Evolutionary conservation across 192 early-diverging fungal genomes (phyloP).

Genomic region (Haplosporangium gracile): DNA sequence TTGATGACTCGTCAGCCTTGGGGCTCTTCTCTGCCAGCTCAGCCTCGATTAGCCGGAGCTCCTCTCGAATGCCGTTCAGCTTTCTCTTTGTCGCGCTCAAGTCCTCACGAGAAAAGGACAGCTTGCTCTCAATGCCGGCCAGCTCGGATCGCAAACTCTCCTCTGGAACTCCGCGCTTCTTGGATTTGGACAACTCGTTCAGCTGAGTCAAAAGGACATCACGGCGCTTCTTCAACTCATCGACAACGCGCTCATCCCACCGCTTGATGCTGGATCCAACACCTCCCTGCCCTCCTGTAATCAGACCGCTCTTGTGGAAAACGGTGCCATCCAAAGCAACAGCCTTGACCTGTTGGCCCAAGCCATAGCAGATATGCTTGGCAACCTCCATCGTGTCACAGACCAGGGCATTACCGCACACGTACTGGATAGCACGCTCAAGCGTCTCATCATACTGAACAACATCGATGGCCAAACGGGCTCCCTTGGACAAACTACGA

Average conservation of each 20-base stretch:
- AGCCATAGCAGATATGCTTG: constrained; percentile 87
- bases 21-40: constrained; percentile 51
- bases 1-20: constrained; percentile 28
- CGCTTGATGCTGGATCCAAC: constrained; percentile 63
- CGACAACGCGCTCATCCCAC: constrained; percentile 94
- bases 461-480: constrained; percentile 94
- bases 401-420: constrained; percentile 93
- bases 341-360: constrained; percentile 87
- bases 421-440: constrained; percentile 90
- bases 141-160: constrained; percentile 70
- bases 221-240: constrained; percentile 79
- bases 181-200: constrained; percentile 76
- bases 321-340: constrained; percentile 95
- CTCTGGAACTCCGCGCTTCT: constrained; percentile 76
- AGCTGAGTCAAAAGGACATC: constrained; percentile 79
- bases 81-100: constrained; percentile 67
- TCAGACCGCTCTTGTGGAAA: constrained; percentile 96
- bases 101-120: constrained; percentile 74
- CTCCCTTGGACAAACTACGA: constrained; percentile 82
- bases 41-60: constrained; percentile 67
- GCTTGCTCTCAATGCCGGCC: constrained; percentile 70
- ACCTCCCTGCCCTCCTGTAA: constrained; percentile 84
- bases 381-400: constrained; percentile 91
- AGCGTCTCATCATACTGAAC: constrained; percentile 84
- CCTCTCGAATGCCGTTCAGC: constrained; percentile 69